A percentile compares a stretch with the other conserved stretches of the same genome.
Conservation (phyloP, 139 green algal genomes). For the Dunaliella primolecta region DNA sequence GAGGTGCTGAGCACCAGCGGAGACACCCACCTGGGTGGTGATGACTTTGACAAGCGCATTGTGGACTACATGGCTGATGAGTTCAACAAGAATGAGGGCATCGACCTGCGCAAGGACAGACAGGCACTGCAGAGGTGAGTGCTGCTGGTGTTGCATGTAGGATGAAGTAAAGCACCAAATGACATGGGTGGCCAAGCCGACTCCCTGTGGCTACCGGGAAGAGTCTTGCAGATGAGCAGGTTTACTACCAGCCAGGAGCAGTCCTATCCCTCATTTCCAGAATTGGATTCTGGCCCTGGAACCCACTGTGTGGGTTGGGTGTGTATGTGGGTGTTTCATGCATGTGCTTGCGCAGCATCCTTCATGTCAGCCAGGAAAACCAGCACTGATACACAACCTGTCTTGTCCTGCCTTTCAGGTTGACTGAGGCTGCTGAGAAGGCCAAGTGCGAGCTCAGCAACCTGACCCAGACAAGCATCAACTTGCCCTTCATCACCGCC, state of each 20-base stretch:
- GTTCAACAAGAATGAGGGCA: slow-evolving; percentile 90
- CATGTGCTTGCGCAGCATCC: not conserved
- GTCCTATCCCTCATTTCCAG: no score
- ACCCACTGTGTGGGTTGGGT: not conserved
- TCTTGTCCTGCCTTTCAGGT: no score
- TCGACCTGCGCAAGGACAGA: slow-evolving; percentile 95
- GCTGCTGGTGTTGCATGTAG: not conserved
- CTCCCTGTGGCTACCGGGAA: no score
- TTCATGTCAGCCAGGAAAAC: no score
- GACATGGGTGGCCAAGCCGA: no score
- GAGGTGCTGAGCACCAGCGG: slow-evolving; percentile 97
- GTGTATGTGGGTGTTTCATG: not conserved
- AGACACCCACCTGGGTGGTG: slow-evolving; percentile 97
- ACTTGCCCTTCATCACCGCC: slow-evolving; percentile 99
- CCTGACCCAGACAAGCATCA: slow-evolving; percentile 83
- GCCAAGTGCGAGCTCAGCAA: slow-evolving; percentile 97
- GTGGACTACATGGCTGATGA: slow-evolving; percentile 94
- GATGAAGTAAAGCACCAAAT: no score
- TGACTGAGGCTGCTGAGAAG: slow-evolving; percentile 98
- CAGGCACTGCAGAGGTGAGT: slow-evolving; percentile 70
- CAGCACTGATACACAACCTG: no score
- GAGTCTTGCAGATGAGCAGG: no score
- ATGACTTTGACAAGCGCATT: slow-evolving; percentile 99
- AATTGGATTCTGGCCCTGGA: no score
- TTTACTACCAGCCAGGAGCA: no score